Conservation (phyloP, 164 flowering plant species). For the Saururus chinensis region DNA sequence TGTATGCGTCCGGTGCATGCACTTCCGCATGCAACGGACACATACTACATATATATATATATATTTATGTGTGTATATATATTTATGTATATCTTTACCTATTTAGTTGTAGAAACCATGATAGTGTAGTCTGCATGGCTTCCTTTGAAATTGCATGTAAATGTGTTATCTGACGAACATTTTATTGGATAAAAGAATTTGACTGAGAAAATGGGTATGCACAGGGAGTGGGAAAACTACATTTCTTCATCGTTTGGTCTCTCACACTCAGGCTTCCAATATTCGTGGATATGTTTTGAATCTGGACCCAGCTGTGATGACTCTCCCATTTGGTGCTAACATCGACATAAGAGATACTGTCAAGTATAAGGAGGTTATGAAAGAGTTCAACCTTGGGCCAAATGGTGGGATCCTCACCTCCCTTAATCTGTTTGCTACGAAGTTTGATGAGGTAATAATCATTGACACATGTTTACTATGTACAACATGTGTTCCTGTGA, state of each 20-base stretch:
- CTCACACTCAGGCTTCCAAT: slow-evolving; percentile 61
- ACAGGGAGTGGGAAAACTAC: slow-evolving; percentile 96
- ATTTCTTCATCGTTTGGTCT: slow-evolving; percentile 73
- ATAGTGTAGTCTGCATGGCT: background rate
- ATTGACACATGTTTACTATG: background rate
- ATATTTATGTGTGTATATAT: no score
- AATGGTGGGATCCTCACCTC: slow-evolving; percentile 94
- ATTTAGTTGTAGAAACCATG: background rate
- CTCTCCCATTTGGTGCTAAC: slow-evolving; percentile 86
- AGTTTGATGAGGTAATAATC: slow-evolving; percentile 78
- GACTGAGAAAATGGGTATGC: background rate
- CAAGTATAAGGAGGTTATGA: slow-evolving; percentile 91
- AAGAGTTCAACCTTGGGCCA: slow-evolving; percentile 90
- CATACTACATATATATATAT: no score
- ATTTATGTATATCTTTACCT: no score
- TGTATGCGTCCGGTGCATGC: no score
- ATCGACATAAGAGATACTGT: slow-evolving; percentile 94
- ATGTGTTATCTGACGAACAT: background rate
- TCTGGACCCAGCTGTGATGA: slow-evolving; percentile 88
- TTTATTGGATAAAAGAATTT: background rate
- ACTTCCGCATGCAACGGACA: no score
- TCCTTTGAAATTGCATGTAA: background rate
- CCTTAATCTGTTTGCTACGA: slow-evolving; percentile 81
- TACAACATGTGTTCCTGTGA: background rate
- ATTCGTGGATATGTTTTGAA: slow-evolving; percentile 76